Percentiles rank a stretch among this genome's conserved stretches.
Evolutionary conservation across 1,139 yeast species (phyloP).

Genomic region (Debaryomyces coudertii): DNA sequence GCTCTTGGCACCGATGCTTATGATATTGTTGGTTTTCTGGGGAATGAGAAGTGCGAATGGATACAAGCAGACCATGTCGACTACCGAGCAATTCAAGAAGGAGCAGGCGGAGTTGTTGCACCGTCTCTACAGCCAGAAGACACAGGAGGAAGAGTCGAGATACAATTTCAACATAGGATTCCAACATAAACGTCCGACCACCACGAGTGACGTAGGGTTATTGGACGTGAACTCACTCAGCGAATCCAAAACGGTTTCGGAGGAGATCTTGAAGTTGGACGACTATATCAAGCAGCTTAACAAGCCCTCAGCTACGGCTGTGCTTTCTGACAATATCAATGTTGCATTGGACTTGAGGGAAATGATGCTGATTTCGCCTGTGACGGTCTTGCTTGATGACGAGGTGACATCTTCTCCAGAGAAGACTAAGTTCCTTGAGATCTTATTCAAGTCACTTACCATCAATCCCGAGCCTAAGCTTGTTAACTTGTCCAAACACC

Average conservation of each 20-base stretch:
- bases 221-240: conserved; percentile 9
- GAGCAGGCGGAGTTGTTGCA: conserved; percentile 5
- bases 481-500: conserved; percentile 36
- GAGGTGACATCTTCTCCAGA: conserved; percentile 40
- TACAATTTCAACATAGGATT: background rate
- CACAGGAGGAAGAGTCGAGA: background rate
- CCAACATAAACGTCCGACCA: background rate
- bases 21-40: conserved; percentile 1
- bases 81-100: conserved; percentile 3
- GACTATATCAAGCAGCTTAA: conserved; percentile 8
- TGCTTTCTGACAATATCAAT: background rate
- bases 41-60: background rate
- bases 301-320: conserved; percentile 1
- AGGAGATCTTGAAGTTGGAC: conserved; percentile 10
- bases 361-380: conserved; percentile 9
- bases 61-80: background rate
- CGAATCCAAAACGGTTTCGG: conserved; percentile 4
- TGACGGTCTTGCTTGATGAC: conserved; percentile 9
- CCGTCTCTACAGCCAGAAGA: background rate
- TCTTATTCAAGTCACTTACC: conserved; percentile 23
- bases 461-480: conserved; percentile 38
- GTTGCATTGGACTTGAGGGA: conserved; percentile 8
- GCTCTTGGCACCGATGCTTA: background rate
- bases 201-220: conserved; percentile 3
- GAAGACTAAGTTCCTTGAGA: conserved; percentile 22